Percentiles rank a stretch among this genome's conserved stretches.
Conservation (phyloP, 305 asterid genomes). For the Plantago rigida region DNA sequence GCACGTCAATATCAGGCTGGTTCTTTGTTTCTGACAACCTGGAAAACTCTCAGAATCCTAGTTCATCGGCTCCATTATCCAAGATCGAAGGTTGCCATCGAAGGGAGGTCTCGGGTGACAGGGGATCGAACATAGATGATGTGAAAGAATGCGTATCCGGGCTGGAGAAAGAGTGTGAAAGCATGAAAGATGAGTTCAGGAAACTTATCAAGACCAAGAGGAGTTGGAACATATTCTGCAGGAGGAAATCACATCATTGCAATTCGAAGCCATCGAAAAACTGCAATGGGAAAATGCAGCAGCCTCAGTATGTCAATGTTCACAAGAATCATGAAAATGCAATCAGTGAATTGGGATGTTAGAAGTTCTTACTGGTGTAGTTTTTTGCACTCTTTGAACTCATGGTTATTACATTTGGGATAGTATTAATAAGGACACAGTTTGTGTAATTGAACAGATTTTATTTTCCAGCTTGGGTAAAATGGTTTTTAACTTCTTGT, state of each 20-base stretch:
- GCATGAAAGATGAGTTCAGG: slow-evolving; percentile 62
- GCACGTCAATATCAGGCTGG: slow-evolving; percentile 87
- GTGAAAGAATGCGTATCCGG: slow-evolving; percentile 64
- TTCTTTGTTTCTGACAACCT: slow-evolving; percentile 65
- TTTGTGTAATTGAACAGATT: too few relatives aligned
- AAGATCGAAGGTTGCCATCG: slow-evolving; percentile 29
- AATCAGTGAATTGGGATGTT: slow-evolving; percentile 1
- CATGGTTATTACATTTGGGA: too few relatives aligned
- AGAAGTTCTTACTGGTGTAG: neutral
- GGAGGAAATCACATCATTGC: slow-evolving; percentile 37
- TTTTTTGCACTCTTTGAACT: too few relatives aligned
- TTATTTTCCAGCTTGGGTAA: too few relatives aligned
- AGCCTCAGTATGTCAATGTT: slow-evolving; percentile 13
- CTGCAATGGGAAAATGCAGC: slow-evolving; percentile 20
- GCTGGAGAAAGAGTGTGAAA: slow-evolving; percentile 74
- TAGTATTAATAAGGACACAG: too few relatives aligned
- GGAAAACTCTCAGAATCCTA: slow-evolving; percentile 48
- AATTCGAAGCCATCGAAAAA: slow-evolving; percentile 29
- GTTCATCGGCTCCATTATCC: slow-evolving; percentile 32
- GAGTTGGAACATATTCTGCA: slow-evolving; percentile 71
- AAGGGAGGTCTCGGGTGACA: slow-evolving; percentile 21
- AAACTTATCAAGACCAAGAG: slow-evolving; percentile 56
- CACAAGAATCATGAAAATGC: slow-evolving; percentile 18
- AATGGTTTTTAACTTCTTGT: too few relatives aligned
- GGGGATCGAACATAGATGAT: slow-evolving; percentile 40